Evolutionary conservation across 2,329 filamentous ascomycete genomes (phyloP).

Genomic region (Cladophialophora yegresii): DNA sequence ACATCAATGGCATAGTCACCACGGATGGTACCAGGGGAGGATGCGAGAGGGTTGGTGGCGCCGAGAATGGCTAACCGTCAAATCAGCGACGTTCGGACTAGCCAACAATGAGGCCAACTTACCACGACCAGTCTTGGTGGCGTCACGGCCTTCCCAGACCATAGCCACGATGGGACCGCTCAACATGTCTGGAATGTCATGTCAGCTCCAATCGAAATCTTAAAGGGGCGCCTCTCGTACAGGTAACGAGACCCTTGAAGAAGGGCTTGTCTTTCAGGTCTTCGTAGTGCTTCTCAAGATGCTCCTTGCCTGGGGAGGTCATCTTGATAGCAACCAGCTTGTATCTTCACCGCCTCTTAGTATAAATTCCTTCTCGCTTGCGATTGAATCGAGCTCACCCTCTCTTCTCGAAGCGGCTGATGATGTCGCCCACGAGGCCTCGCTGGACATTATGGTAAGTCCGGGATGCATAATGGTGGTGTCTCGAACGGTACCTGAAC

Average conservation of each 20-base stretch:
- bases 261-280: slow-evolving; percentile 94
- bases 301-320: slow-evolving; percentile 80
- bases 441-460: slow-evolving; percentile 60
- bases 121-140: slow-evolving; percentile 96
- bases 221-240: slow-evolving; percentile 52
- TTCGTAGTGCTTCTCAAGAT: slow-evolving; percentile 97
- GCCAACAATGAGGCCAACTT: slow-evolving; percentile 45
- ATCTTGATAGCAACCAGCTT: slow-evolving; percentile 99
- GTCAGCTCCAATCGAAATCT: slow-evolving; percentile 20
- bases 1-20: slow-evolving; percentile 86
- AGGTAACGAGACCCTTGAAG: slow-evolving; percentile 91
- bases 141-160: slow-evolving; percentile 99
- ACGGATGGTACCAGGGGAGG: slow-evolving; percentile 95
- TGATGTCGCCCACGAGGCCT: slow-evolving; percentile 96
- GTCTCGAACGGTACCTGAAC: slow-evolving; percentile 72
- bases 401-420: slow-evolving; percentile 95
- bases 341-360: slow-evolving; percentile 62
- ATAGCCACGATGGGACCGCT: slow-evolving; percentile 97
- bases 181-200: slow-evolving; percentile 73
- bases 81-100: slow-evolving; percentile 24
- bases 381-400: slow-evolving; percentile 48
- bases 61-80: slow-evolving; percentile 73
- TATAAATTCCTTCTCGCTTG: slow-evolving; percentile 3
- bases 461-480: slow-evolving; percentile 28
- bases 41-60: slow-evolving; percentile 97